phyloP scores from a whole-genome alignment of 768 basidiomycete genomes.

The Phanerodontia chrysosporium region DNA sequence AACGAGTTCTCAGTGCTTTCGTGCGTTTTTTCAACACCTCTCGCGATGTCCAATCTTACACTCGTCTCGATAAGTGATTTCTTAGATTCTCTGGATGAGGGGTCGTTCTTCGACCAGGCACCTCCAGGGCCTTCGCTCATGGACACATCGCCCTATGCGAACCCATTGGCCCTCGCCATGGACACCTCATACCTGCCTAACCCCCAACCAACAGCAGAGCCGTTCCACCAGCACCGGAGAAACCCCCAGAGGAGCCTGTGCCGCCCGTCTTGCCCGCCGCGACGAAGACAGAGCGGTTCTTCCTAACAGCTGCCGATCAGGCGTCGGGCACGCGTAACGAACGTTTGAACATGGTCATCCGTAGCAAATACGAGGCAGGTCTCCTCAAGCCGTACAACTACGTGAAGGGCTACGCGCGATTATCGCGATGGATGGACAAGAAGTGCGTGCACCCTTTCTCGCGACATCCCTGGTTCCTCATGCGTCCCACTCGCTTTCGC shows the following conservation, averaged over 20 bases:
- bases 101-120: slow-evolving; percentile 67
- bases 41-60: background rate
- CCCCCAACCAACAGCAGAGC: slow-evolving; percentile 20
- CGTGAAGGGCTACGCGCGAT: slow-evolving; percentile 88
- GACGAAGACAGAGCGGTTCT: slow-evolving; percentile 81
- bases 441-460: slow-evolving; percentile 47
- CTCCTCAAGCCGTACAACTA: slow-evolving; percentile 95
- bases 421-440: slow-evolving; percentile 93
- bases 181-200: slow-evolving; percentile 22
- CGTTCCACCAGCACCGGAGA: slow-evolving; percentile 21
- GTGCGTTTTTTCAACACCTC: slow-evolving; percentile 35
- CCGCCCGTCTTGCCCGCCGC: slow-evolving; percentile 63
- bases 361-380: slow-evolving; percentile 96
- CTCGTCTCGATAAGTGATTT: slow-evolving; percentile 56
- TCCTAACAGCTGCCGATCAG: slow-evolving; percentile 93
- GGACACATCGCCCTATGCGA: slow-evolving; percentile 29
- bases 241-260: slow-evolving; percentile 36
- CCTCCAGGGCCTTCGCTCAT: slow-evolving; percentile 41
- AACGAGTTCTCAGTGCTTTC: slow-evolving; percentile 82
- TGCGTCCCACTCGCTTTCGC: slow-evolving; percentile 10
- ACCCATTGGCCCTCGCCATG: slow-evolving; percentile 21
- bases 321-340: slow-evolving; percentile 88
- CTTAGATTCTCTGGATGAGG: slow-evolving; percentile 82
- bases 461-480: background rate
- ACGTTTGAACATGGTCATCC: slow-evolving; percentile 84